Conservation (phyloP, 805 yeast genomes). For the Maudiozyma turicensis region DNA sequence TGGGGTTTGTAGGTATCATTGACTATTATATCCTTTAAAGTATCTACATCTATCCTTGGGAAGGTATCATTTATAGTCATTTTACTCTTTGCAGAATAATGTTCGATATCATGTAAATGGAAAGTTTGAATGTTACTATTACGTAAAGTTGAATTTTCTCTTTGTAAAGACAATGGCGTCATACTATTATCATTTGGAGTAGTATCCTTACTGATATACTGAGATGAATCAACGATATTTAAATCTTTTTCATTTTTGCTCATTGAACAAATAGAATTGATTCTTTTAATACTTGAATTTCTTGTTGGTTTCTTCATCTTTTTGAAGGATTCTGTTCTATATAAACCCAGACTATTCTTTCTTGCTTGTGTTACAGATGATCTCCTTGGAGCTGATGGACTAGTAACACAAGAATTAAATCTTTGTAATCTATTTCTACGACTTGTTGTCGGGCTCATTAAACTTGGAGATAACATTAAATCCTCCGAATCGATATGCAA, state of each 20-base stretch:
- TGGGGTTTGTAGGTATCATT: constrained; percentile 31
- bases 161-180: neutral
- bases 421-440: neutral
- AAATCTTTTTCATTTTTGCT: neutral
- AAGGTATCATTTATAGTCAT: constrained; percentile 33
- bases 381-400: neutral
- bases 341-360: neutral
- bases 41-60: constrained; percentile 36
- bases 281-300: neutral
- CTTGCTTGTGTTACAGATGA: neutral
- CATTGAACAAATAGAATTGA: constrained; percentile 1
- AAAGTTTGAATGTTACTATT: neutral
- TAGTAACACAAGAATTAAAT: neutral
- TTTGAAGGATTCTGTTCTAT: constrained; percentile 1
- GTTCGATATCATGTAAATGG: neutral
- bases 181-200: neutral
- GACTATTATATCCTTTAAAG: constrained; percentile 32
- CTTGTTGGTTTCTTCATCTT: neutral
- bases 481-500: neutral
- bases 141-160: neutral
- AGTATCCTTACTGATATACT: neutral
- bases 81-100: neutral
- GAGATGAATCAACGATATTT: neutral
- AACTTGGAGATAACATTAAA: constrained; percentile 12
- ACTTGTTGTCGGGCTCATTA: neutral